These are phyloP conservation scores for Trichothecium sympodiale DNA, from an alignment of 2,329 filamentous ascomycete species.

Conservation along the genomic window DNA sequence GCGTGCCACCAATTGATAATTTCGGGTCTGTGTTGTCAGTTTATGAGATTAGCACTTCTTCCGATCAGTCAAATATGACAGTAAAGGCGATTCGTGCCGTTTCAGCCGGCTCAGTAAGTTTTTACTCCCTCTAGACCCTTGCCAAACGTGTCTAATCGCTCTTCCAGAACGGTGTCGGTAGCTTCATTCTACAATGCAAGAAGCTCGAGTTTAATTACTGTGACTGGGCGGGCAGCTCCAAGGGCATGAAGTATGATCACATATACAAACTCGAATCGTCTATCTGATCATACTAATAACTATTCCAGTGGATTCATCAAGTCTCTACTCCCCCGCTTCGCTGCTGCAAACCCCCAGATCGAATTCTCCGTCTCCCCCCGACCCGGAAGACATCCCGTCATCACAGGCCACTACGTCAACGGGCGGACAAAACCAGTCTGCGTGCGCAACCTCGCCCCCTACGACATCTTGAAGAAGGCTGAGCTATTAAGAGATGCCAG, in stretches of 20 bases:
- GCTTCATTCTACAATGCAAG: conserved; percentile 96
- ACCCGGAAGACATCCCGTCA: conserved; percentile 78
- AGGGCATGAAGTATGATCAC: conserved; percentile 73
- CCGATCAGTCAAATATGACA: conserved; percentile 36
- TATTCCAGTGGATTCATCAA: conserved; percentile 69
- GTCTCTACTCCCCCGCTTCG: conserved; percentile 65
- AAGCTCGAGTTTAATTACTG: conserved; percentile 94
- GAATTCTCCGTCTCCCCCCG: conserved; percentile 87
- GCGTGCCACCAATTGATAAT: no score
- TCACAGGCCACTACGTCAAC: conserved; percentile 89
- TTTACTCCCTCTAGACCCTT: background rate
- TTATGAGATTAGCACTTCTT: conserved; percentile 16
- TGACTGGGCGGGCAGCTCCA: conserved; percentile 88
- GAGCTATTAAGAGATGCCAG: conserved; percentile 62
- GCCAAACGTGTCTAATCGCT: background rate
- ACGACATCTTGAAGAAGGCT: conserved; percentile 72
- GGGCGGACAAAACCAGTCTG: conserved; percentile 77
- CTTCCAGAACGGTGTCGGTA: conserved; percentile 80
- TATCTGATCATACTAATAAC: background rate
- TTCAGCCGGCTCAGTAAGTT: conserved; percentile 39
- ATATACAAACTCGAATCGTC: background rate
- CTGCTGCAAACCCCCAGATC: conserved; percentile 70
- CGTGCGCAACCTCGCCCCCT: conserved; percentile 72
- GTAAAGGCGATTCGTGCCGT: conserved; percentile 41
- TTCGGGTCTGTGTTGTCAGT: conserved; percentile 7